Evolutionary conservation across 164 flowering plant species (phyloP), one percentile per base, ranked within the genome.

Genomic region (Stephania cephalantha): DNA sequence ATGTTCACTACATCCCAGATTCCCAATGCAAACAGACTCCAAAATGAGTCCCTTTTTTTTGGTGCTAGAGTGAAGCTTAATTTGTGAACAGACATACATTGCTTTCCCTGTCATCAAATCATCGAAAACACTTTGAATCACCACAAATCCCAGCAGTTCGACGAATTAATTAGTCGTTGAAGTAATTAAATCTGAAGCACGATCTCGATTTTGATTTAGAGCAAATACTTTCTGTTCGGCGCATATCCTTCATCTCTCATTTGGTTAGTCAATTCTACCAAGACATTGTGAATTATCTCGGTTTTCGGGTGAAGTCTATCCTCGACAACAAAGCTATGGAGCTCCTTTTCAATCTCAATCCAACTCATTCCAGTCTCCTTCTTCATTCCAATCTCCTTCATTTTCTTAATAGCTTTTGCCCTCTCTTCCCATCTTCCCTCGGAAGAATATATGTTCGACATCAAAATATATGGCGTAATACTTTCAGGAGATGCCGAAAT

Each of bases 321-420:
- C 72, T 74, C 80, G 46, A 89, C 97, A 75, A 87, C 90, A 83
- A 94, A 92, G 76, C 87, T 88, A 44, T 91, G 96, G 11, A 89
- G 83, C 76, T 80, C 74, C 78, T 84, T 90, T 35, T 87, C 90
- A 73, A 92, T 84, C 85, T 91, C 97, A 71, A 94, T 89, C 95
- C 93, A 90, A 82, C 97, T 92, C 30, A 85, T 75, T n/a, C 97
- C 97, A 1, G 86, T 85, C 67, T 90, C 96, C 83, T 91, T 92
- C 8, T 82, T 77, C 48, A 87, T 80, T 6, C 92, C 94, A 78
- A 80, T 83, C 76, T 87, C 92, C 84, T 88, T 90, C 97, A 92
- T 94, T 78, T 76, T 82, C 86, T 83, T 91, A 0, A 94, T 83
- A 5, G 84, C 78, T 58, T 72, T 79, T 31, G 97, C 94, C 80